These are phyloP conservation scores for Ganoderma leucocontextum DNA, from an alignment of 1,284 basidiomycete species.

Conservation along the genomic window DNA sequence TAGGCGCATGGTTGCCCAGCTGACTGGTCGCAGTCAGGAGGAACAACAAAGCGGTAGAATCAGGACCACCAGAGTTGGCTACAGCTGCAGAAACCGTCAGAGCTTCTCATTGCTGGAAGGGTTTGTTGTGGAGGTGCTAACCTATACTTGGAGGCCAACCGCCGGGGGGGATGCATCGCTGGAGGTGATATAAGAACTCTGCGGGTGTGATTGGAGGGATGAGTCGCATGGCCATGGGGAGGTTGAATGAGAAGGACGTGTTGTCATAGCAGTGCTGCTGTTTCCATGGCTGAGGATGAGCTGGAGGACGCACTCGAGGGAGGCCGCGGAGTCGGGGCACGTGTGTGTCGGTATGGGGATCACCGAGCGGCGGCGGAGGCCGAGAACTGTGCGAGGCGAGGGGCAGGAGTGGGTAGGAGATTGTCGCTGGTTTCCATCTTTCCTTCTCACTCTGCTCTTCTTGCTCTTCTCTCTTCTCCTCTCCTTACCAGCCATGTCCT, in stretches of 20 bases:
- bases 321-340: constrained; percentile 4
- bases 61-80: constrained; percentile 81
- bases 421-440: constrained; percentile 25
- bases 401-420: constrained; percentile 9
- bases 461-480: constrained; percentile 26
- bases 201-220: constrained; percentile 35
- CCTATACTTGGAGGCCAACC: constrained; percentile 41
- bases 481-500: constrained; percentile 40
- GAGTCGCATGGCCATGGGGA: constrained; percentile 17
- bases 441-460: constrained; percentile 30
- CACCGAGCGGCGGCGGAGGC: constrained; percentile 7
- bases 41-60: constrained; percentile 79
- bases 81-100: constrained; percentile 54
- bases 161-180: constrained; percentile 41
- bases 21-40: constrained; percentile 51
- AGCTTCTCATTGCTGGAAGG: background rate
- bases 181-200: constrained; percentile 42
- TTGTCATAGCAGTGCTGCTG: constrained; percentile 20
- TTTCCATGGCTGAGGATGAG: background rate
- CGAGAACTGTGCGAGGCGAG: constrained; percentile 4
- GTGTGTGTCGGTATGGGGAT: constrained; percentile 14
- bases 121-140: constrained; percentile 5
- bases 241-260: background rate
- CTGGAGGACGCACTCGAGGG: constrained; percentile 5
- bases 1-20: background rate